Evolutionary conservation across 345 rosid genomes (phyloP), one percentile per base, ranked within the genome.

Genomic region (Psidium friedrichsthalianum): DNA sequence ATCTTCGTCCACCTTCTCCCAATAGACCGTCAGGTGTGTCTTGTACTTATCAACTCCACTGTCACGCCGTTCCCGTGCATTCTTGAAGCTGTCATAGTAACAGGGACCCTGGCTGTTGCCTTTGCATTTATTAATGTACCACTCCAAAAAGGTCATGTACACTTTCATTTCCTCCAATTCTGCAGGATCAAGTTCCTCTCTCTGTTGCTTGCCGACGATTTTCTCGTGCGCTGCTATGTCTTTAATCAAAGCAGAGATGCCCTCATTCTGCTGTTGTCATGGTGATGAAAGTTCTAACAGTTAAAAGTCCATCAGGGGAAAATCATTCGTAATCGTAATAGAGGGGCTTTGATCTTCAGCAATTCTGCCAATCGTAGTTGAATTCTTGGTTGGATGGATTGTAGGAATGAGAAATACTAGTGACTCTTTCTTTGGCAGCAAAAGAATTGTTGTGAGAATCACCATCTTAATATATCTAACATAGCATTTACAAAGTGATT

Each of bases 21-120:
- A 95, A 90, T 89, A 93, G 1, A 8, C 24, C 3, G 85, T 86
- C 1, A 95, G 91, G 83, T 32, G 29, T 86, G 44, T 89, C 86
- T 87, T 96, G 21, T 25, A n/a, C 85, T 14, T 64, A 29, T 51
- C 80, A 6, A 88, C 55, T 0, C 85, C 51, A 27, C 8, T 61
- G 51, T 89, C 89, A 3, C n/a, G 13, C 0, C 0, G 1, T 13
- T 2, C n/a, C 6, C 5, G 5, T 22, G 18, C 81, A 53, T 78
- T 88, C 92, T 88, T 93, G 85, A 87, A 93, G 51, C 90, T 82
- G 81, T 94, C 96, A 54, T 96, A 96, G 93, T 92, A 96, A 56
- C 95, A 93, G 6, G 27, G 29, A 25, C 64, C 64, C 15, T 5
- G 5, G 6, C 78, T 82, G 22, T 7, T 42, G 15, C 9, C 24